Evolutionary conservation across 225 moss, liverwort and hornwort species (phyloP), one percentile per base, ranked within the genome.

Genomic region (Antitrichia curtipendula): DNA sequence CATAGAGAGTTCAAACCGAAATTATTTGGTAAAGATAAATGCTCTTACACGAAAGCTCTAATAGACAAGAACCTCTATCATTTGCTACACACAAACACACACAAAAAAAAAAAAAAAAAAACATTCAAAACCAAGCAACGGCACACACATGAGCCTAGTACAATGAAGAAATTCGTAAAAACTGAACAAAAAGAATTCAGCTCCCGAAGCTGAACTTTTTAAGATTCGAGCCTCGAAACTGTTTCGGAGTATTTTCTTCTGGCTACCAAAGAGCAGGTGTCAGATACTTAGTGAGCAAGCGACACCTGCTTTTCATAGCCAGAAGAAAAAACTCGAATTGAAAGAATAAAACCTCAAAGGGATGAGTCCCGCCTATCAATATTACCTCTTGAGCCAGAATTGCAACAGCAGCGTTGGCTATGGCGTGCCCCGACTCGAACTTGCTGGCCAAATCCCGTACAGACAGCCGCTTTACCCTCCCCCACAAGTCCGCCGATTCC

Each of bases 361-460:
- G 31, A 75, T 16, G 53, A 43, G 78, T 53, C 62, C 56, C 41
- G 61, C 25, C 60, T 64, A 23, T 69, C 28, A 50, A 29, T 20
- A 10, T 29, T 93, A 94, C 94, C 88, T 94, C 94, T 86, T 93
- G 90, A 57, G 90, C 82, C 71, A 93, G 80, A 56, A 75, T 89
- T 32, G 89, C 87, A 63, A 89, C 90, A 59, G 93, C 93, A 64
- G 89, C 94, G 71, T 91, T 86, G 22, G 91, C 93, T 10, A 90
- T 81, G 76, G 94, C 90, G 73, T 93, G 89, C 41, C 90, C 91
- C n/a, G 87, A 88, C 85, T 94, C 94, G 63, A 94, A 94, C 84
- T 92, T 93, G 80, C 72, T 90, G 19, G 94, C 94, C 88, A 94
- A 89, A 82, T 94, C 94, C 31, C 93, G 93, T 10, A 94, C 94